Evolutionary conservation across 2,329 filamentous ascomycete genomes (phyloP), one percentile per base, ranked within the genome.

Genomic region (Diaporthe velutina): DNA sequence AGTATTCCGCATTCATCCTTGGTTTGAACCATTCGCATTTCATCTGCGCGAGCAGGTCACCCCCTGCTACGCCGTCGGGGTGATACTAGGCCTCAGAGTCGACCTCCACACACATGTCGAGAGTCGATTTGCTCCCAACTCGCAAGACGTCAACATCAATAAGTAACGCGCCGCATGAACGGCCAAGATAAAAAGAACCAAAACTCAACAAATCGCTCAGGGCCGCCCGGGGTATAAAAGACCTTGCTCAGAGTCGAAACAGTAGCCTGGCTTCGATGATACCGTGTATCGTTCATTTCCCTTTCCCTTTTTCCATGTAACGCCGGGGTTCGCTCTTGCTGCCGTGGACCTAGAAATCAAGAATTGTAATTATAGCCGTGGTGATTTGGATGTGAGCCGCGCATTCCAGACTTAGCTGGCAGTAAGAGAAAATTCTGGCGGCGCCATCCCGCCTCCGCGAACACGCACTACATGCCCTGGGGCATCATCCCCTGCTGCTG

Each of bases 401-500:
- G 13, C n/a, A 17, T 25, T n/a, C 25, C 13, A 4, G 33, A 33
- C 19, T 19, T n/a, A 54, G 30, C 22, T 30, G 30, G 30, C 64
- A 33, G 64, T 19, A 19, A 19, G 10, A n/a, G 17, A 38, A 30
- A n/a, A n/a, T n/a, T n/a, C n/a, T n/a, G n/a, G n/a, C n/a, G n/a
- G n/a, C n/a, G 30, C 40, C 25, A 12, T 64, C 9, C 19, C 28
- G 60, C 40, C 60, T 19, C 28, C 60, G 8, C 2, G 25, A 22
- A 30, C 8, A 40, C n/a, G 60, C 48, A 67, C 80, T 83, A 87
- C 85, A 88, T 88, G 52, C 85, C 86, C 77, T 88, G 86, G 28
- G 85, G 86, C 87, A 89, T 88, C 86, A 90, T 90, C 35, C 86
- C 86, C 74, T 89, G 87, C n/a, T 68, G 64, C 66, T 84, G 83